Evolutionary conservation across 148 eudicot genomes (phyloP).

Genomic region (Nepenthes mirabilis): DNA sequence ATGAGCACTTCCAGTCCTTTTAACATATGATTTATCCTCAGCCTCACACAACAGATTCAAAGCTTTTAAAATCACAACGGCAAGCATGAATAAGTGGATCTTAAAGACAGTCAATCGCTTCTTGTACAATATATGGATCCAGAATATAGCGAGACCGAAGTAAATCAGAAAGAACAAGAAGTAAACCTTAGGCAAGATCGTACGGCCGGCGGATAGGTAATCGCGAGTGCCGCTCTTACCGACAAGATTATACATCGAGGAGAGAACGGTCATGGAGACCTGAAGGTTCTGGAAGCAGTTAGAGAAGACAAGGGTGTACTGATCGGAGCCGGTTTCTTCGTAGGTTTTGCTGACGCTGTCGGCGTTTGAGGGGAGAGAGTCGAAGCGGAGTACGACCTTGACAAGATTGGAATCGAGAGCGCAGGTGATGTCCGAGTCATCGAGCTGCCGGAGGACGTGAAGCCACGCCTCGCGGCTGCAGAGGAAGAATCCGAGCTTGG

Average conservation of each 20-base stretch:
- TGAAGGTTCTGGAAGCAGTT: slow-evolving; percentile 33
- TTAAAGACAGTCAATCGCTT: slow-evolving; percentile 35
- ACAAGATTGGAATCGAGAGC: slow-evolving; percentile 24
- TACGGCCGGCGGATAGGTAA: slow-evolving; percentile 58
- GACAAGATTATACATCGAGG: slow-evolving; percentile 66
- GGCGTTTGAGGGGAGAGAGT: slow-evolving; percentile 8
- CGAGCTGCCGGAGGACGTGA: slow-evolving; percentile 34
- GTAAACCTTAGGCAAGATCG: slow-evolving; percentile 44
- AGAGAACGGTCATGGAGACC: slow-evolving; percentile 43
- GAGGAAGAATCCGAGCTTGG: slow-evolving; percentile 44
- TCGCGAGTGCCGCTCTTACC: slow-evolving; percentile 27
- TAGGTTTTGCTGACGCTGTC: slow-evolving; percentile 11
- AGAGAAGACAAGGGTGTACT: slow-evolving; percentile 59
- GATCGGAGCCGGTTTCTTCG: slow-evolving; percentile 37
- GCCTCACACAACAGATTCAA: slow-evolving; percentile 63
- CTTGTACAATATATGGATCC: slow-evolving; percentile 31
- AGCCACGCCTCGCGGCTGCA: slow-evolving; percentile 38
- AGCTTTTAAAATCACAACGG: slow-evolving; percentile 44
- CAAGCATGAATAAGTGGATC: slow-evolving; percentile 68
- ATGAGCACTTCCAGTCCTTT: slow-evolving; percentile 54
- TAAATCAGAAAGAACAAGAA: slow-evolving; percentile 36
- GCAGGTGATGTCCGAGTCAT: slow-evolving; percentile 18
- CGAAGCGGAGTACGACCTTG: slow-evolving; percentile 27
- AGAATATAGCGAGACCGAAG: slow-evolving; percentile 18
- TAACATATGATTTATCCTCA: slow-evolving; percentile 62